Base-by-base conservation (phyloP, 768 basidiomycete species). In the Mycena crocata region DNA sequence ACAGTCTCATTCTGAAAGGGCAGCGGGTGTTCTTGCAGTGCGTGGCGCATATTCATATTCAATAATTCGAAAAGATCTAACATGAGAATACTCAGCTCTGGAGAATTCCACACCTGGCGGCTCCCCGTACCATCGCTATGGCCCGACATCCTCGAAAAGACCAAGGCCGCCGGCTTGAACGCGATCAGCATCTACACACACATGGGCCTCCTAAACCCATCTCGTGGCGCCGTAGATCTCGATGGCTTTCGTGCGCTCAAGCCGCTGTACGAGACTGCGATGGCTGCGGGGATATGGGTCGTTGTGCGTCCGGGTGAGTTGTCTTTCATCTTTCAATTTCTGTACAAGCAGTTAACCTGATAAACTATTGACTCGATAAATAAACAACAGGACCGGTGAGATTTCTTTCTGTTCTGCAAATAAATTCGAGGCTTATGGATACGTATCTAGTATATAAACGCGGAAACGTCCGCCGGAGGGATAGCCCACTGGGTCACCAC, bases 51-150 rank as follows among this genome's bases (percentile, higher is more conserved):
- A 34, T 30, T 9, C 44, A 21, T 40, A 10, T 39, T 61, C 42
- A 56, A 26, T 55, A 28, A 50, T 32, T 37, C 14, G n/a, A n/a
- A n/a, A n/a, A n/a, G n/a, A n/a, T n/a, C 28, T 7, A 8, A 39
- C 9, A 26, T 37, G 34, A 14, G 42, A 42, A 14, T n/a, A n/a
- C n/a, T n/a, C 62, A 94, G 93, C 71, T 93, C 92, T 0, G 94
- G 93, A 60, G 94, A 94, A 75, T 93, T 94, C 75, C 94, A 94
- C 72, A 87, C 92, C 0, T 95, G 92, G 80, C 87, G 93, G 23
- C 79, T 95, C 10, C 94, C 93, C 14, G 90, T 94, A 1, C 92
- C 91, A 13, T 87, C 87, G 5, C 77, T 95, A 51, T 95, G 94
- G 93, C 83, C 88, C 14, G 94, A 94, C 73, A 88, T 95, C 55